Evolutionary conservation across 352 stramenopile species (phyloP), one percentile per base, ranked within the genome.

Genomic region (Phytophthora rubi): DNA sequence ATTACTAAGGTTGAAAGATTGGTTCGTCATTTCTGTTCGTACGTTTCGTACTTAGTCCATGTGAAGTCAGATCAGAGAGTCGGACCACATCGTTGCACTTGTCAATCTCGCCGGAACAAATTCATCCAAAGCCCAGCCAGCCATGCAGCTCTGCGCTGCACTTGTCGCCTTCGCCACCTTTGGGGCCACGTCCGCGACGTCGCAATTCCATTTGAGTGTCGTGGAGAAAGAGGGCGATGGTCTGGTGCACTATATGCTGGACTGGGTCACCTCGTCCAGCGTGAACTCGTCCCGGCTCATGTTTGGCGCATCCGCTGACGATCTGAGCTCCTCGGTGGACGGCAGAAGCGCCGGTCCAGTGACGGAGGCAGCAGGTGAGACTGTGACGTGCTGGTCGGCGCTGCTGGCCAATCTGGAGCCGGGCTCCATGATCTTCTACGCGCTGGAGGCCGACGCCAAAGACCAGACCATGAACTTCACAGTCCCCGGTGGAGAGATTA

Each of bases 181-280:
- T 10, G 23, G 30, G 18, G 32, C 18, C 18, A 48, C 28, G 6
- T 59, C 61, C 5, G 77, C 76, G 2, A 70, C 81, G 44, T 66
- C 72, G 44, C 85, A 93, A 68, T 93, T 90, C 70, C 85, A 93
- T 62, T 72, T 93, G 53, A 92, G 79, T 47, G 59, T 92, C 53
- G 81, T 87, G 0, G 65, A 76, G 21, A 64, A 68, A 12, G 33
- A 65, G 35, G 53, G 62, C 45, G 53, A 80, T 70, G 71, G 64
- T 39, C 28, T 71, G 49, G 42, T 80, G 42, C 71, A 86, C 61
- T 93, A 91, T 72, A 90, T 88, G 72, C 65, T 93, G 48, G 85
- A 93, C 64, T 93, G 85, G 85, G 73, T 93, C 70, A 88, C 82
- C 2, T 51, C 76, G 1, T 55, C 79, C 9, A 76, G 60, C 0